Evolutionary conservation across 2,329 filamentous ascomycete genomes (phyloP).

Genomic region (Pyricularia grisea): DNA sequence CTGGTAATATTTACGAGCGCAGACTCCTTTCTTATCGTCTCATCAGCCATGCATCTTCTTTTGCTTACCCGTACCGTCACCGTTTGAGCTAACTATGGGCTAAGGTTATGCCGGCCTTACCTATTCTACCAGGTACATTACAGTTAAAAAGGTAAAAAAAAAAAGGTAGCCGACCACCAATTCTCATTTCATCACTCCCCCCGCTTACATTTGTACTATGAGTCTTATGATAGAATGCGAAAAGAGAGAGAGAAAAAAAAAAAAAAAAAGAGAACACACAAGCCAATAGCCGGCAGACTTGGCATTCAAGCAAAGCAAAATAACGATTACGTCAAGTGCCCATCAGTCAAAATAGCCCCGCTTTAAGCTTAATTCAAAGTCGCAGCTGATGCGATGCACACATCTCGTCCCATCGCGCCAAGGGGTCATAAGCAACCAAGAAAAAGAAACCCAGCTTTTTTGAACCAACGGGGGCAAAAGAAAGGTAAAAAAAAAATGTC

Average conservation of each 20-base stretch:
- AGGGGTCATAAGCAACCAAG: background rate
- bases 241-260: too few species aligned
- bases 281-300: background rate
- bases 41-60: background rate
- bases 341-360: background rate
- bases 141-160: too few species aligned
- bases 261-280: background rate
- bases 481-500: background rate
- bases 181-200: background rate
- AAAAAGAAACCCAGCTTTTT: background rate
- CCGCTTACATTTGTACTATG: background rate
- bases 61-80: background rate
- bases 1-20: background rate
- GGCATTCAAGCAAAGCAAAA: background rate
- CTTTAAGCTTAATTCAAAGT: slow-evolving; percentile 5
- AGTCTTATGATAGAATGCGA: too few species aligned
- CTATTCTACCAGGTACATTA: background rate
- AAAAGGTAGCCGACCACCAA: background rate
- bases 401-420: background rate
- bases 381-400: background rate
- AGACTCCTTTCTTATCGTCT: background rate
- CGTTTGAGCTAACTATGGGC: background rate
- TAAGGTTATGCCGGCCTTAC: background rate
- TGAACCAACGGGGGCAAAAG: background rate
- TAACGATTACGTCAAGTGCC: background rate